Evolutionary conservation across 441 rosid species (phyloP).

Genomic region (Populus trichocarpa): DNA sequence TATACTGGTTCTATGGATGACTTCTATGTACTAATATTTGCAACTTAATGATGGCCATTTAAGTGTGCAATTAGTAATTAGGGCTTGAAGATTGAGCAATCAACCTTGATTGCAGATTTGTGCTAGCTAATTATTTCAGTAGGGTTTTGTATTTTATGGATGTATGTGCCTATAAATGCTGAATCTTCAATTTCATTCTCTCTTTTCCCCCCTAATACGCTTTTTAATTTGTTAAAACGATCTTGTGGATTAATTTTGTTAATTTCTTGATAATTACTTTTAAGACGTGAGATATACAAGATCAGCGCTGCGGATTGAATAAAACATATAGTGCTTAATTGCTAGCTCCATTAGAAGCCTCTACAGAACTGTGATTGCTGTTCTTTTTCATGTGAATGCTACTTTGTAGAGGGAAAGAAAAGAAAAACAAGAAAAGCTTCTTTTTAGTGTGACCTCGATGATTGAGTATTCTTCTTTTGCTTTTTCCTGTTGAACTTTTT

Average conservation of each 20-base stretch:
- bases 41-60: not conserved
- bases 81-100: not conserved
- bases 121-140: not conserved
- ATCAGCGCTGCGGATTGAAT: not conserved
- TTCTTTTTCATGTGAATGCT: not conserved
- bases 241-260: too few species aligned
- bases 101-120: not conserved
- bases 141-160: not conserved
- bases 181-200: not conserved
- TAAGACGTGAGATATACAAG: not conserved
- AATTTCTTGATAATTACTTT: not conserved
- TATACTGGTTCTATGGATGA: not conserved
- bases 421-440: not conserved
- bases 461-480: constrained; percentile 4
- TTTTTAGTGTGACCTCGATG: not conserved
- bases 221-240: not conserved
- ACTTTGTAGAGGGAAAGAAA: not conserved
- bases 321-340: not conserved
- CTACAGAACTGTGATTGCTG: not conserved
- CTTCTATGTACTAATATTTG: not conserved
- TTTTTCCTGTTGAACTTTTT: not conserved
- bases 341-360: not conserved
- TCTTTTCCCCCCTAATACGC: not conserved
- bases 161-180: not conserved
- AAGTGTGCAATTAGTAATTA: not conserved